Base-by-base conservation (phyloP, 163 green algal species). In the Picocystis sp. region DNA sequence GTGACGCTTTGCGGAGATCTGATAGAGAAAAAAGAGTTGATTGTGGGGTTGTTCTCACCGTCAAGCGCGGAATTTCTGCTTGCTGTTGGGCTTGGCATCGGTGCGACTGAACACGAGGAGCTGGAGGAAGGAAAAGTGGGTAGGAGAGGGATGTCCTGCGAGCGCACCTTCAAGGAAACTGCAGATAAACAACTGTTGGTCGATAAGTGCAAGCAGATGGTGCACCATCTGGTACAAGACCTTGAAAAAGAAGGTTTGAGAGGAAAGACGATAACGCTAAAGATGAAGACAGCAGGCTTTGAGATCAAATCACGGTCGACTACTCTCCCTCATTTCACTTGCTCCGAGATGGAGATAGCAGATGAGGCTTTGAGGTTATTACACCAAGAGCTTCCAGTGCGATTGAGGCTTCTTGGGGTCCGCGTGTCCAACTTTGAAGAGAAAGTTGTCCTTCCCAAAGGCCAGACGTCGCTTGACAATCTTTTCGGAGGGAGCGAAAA, bases 231-330 rank as follows among this genome's bases (percentile, higher is more conserved):
- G 46, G 75, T 71, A 0, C 47, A 33, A 0, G 76, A 95, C 59
- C 79, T 95, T 81, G 76, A 56, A 19, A 8, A 50, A 15, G 80
- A 93, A 60, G 65, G 58, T 11, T 66, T 95, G 25, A 61, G 74
- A 35, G 82, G 68, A 14, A 72, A 62, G 11, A 92, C 78, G 5
- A 34, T 95, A n/a, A 93, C 81, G 0, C 73, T 94, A 15, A 95
- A 94, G 61, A 65, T 95, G 23, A 95, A 95, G 66, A 57, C 65
- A 1, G 73, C 75, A 6, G 67, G 42, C 11, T 94, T 94, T 66
- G 71, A 86, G 65, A 72, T 88, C 45, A 33, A 33, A 6, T 24
- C 17, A 19, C 1, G 62, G 11, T 47, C 35, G 3, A 22, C 22
- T 3, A 57, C 24, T 19, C 25, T 57, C n/a, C 17, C 53, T 21